A percentile compares a stretch with the other conserved stretches of the same genome.
These are phyloP conservation scores for Colletotrichum sp. DNA, from an alignment of 2,329 filamentous ascomycete species.

Conservation along the genomic window DNA sequence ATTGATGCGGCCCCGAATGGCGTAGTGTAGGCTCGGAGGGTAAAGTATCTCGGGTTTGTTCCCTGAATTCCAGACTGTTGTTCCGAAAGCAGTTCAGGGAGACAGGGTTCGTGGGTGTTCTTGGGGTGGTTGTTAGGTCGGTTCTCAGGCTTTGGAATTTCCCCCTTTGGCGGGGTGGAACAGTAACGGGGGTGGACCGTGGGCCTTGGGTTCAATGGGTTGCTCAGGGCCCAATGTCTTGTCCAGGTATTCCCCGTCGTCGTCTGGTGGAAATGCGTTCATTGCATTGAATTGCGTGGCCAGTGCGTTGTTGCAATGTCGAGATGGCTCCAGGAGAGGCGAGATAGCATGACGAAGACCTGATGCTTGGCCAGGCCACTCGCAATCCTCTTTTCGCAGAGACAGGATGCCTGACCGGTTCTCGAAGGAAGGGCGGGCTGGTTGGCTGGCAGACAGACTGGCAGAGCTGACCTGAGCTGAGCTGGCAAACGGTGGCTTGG, in stretches of 20 bases:
- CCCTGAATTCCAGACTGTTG: not conserved
- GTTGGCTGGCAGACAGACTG: not conserved
- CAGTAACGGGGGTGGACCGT: constrained; percentile 6
- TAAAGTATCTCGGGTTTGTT: not conserved
- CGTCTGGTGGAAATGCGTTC: constrained; percentile 8
- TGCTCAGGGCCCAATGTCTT: constrained; percentile 4
- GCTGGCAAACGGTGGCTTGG: not conserved
- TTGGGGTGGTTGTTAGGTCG: not conserved
- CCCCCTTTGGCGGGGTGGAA: constrained; percentile 6
- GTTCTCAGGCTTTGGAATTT: not conserved
- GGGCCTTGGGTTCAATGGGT: not conserved
- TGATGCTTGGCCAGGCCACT: not conserved
- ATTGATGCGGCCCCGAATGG: not conserved
- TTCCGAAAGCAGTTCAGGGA: constrained; percentile 2
- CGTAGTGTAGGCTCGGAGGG: not conserved
- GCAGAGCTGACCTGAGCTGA: not conserved
- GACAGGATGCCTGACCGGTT: not conserved
- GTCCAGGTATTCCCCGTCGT: constrained; percentile 9
- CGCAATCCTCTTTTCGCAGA: not conserved
- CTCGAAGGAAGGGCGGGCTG: not conserved
- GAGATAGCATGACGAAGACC: constrained; percentile 4
- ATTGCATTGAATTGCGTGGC: constrained; percentile 19
- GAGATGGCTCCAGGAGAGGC: not conserved
- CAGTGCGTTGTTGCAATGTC: constrained; percentile 18
- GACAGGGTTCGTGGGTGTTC: constrained; percentile 3